Evolutionary conservation across 1,284 basidiomycete genomes (phyloP), one percentile per base, ranked within the genome.

Genomic region (Bjerkandera adusta): DNA sequence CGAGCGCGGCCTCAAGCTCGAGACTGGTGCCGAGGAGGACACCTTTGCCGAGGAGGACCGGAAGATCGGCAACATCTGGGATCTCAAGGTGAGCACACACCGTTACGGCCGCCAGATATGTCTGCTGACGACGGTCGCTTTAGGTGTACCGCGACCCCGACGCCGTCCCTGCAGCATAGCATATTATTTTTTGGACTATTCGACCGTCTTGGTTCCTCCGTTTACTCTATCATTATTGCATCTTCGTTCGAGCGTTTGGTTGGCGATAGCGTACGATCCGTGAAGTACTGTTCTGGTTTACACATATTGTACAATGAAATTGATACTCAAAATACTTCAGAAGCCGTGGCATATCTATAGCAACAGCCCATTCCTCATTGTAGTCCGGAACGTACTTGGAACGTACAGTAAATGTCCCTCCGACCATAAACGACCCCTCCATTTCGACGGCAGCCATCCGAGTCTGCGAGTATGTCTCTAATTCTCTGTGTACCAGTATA

Each of bases 1-100:
- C 63, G 94, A 98, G 64, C 91, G 92, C 62, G 95, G 95, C 1
- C 73, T 97, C 36, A 87, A 85, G 59, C 75, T 95, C 34, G 86
- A 91, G 65, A 69, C 71, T 21, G 70, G 68, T 3, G 68, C 69
- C 12, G 69, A 68, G 50, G 61, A 65, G 26, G 61, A 58, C 40
- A 62, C 54, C 13, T 60, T 54, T 40, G 66, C 65, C 26, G 60
- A 54, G 10, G 57, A 49, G 34, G 58, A 63, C 12, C 71, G 73
- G 46, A 72, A 65, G 49, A 76, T 89, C 46, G 87, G 86, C 20
- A 77, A 86, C 60, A 78, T 91, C 46, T 89, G 87, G 85, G 75
- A 77, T 56, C 65, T 91, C 41, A 86, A 89, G 76, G 87, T 88
- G 27, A 30, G 73, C 63, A 3, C 15, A 13, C 13, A 12, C 34